Evolutionary conservation across 2,329 filamentous ascomycete species (phyloP), one percentile per base, ranked within the genome.

Genomic region (Tothia fuscella): DNA sequence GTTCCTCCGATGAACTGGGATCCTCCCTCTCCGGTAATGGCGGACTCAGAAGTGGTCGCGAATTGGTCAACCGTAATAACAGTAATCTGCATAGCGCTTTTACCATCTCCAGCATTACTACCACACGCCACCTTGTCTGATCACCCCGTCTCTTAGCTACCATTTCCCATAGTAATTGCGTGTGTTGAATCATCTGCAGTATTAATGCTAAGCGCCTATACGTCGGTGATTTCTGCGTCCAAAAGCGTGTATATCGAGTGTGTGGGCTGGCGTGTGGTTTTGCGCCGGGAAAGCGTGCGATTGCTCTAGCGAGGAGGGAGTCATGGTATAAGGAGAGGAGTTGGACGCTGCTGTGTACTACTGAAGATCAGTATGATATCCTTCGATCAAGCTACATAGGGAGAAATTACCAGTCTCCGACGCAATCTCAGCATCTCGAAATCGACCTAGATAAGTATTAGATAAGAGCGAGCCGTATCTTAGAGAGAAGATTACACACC

Each of bases 131-230:
- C 22, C 87, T 76, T 20, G 80, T 64, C 53, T 74, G 78, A 59
- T 93, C 87, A 14, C 85, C 83, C 47, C 79, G 79, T 37, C 89
- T 74, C 62, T 93, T 93, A 21, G 88, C 88, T 21, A 82, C 76
- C 91, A 98, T 98, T 60, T 98, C 91, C 74, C 89, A 91, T n/a
- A 98, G 66, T 22, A 98, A 68, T 63, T 98, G 86, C 0, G 88
- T 94, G 57, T 96, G 96, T 51, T 91, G 83, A 20, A 95, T 82
- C 64, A 93, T 82, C 57, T 93, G 86, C 37, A 98, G 67, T 4
- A 87, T 67, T 49, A 88, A 72, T 30, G 89, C 88, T 42, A 93
- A 76, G 45, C 83, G 76, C 45, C 80, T 76, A 61, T 98, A 98
- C 7, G 85, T 69, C 4, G 72, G 67, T 53, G 74, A 79, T 42